Evolutionary conservation across 2,329 filamentous ascomycete genomes (phyloP), one percentile per base, ranked within the genome.

Genomic region (Westerdykella sp.): DNA sequence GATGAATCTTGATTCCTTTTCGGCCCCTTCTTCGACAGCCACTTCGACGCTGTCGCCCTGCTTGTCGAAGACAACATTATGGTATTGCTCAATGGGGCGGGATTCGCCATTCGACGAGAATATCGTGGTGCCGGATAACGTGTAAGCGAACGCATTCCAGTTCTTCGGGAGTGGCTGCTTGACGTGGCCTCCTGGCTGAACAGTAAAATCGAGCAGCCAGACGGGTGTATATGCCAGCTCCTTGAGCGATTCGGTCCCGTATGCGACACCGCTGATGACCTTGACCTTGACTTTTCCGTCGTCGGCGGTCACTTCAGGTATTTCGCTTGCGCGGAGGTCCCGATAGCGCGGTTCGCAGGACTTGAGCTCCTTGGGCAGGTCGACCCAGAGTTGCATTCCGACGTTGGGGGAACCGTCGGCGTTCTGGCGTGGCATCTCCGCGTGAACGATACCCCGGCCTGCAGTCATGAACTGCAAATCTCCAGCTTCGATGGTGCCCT

Each of bases 381-480:
- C 91, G 37, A 97, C 90, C 91, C 93, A 97, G 16, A 97, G 76
- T 72, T 97, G 93, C 70, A 97, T 79, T 28, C 91, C 91, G 42
- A 94, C 77, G 65, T 90, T 95, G 46, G 84, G 73, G 44, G 74
- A 79, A 40, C 87, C 87, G 63, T 93, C 86, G 1, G 75, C 65
- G 62, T 88, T 87, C 60, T 86, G 80, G 42, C 80, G 78, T 9
- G 91, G 91, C 89, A 97, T 96, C 70, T 97, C 91, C 31, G 90
- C 87, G 68, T 97, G 93, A 67, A 96, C 85, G 57, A 97, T 94
- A 34, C 91, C 91, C 15, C 78, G 75, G 4, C 91, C 91, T 1
- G 91, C 91, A 0, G 91, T 96, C 93, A 97, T 97, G 75, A 97
- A 97, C 65, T 97, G 91, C 38, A 97, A 71, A 63, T 96, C 91